These are phyloP conservation scores for Termitomyces sp. DNA, from an alignment of 1,284 basidiomycete species.

Conservation along the genomic window DNA sequence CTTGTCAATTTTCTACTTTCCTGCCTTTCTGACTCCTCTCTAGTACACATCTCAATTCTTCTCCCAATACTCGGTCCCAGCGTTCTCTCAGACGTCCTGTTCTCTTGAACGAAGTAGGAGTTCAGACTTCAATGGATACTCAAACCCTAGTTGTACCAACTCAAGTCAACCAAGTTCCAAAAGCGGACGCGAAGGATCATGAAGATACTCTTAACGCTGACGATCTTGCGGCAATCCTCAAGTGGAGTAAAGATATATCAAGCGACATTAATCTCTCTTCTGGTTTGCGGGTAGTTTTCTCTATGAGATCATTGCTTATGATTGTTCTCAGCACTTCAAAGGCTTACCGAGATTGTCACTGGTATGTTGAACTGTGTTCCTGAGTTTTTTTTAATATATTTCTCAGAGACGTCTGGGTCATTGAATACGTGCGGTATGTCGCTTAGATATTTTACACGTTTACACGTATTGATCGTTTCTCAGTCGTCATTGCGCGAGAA, in stretches of 20 bases:
- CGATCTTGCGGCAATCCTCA: slow-evolving; percentile 58
- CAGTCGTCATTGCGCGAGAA: slow-evolving; percentile 61
- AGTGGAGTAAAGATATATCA: slow-evolving; percentile 69
- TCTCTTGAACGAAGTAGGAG: slow-evolving; percentile 54
- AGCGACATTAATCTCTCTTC: slow-evolving; percentile 65
- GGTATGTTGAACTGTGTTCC: slow-evolving; percentile 31
- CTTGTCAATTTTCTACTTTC: neutral
- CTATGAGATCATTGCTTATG: slow-evolving; percentile 5
- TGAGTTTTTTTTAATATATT: neutral
- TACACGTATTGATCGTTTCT: neutral
- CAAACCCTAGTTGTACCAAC: slow-evolving; percentile 32
- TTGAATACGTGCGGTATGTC: slow-evolving; percentile 54
- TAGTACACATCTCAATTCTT: slow-evolving; percentile 48
- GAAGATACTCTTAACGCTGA: slow-evolving; percentile 51
- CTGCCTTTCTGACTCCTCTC: slow-evolving; percentile 1
- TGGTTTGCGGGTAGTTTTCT: slow-evolving; percentile 29
- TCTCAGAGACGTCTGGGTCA: slow-evolving; percentile 57
- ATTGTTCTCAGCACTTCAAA: slow-evolving; percentile 44
- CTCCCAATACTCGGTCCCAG: slow-evolving; percentile 41
- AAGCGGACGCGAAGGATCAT: slow-evolving; percentile 40
- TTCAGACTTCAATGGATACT: slow-evolving; percentile 50
- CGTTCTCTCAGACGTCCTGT: slow-evolving; percentile 48
- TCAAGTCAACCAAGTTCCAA: slow-evolving; percentile 30
- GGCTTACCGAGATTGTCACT: slow-evolving; percentile 65
- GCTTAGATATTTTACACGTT: neutral